These are phyloP conservation scores for Pelargonium cotyledonis DNA, from an alignment of 441 rosid genomes.

Conservation along the genomic window DNA sequence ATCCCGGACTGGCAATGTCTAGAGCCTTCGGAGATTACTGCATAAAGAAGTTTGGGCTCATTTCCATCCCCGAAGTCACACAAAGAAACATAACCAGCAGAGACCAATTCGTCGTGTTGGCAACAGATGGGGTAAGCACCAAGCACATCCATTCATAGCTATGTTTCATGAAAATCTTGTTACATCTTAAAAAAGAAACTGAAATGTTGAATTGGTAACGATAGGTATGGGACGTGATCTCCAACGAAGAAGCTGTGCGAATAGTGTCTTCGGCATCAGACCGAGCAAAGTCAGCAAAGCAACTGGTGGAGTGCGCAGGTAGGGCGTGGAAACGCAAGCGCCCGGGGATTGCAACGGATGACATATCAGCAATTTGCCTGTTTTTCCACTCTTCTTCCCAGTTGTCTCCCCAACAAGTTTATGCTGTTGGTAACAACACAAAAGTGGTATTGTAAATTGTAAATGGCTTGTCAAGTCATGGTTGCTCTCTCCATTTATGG, in stretches of 20 bases:
- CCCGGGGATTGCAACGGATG: constrained; percentile 79
- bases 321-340: constrained; percentile 67
- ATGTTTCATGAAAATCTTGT: not conserved
- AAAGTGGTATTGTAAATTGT: no score
- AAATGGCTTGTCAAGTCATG: no score
- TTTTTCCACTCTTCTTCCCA: constrained; percentile 46
- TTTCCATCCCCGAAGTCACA: constrained; percentile 78
- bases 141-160: not conserved
- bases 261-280: constrained; percentile 51
- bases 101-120: constrained; percentile 77
- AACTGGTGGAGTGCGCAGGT: constrained; percentile 52
- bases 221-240: constrained; percentile 91
- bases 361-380: constrained; percentile 87
- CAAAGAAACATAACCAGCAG: constrained; percentile 54
- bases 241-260: constrained; percentile 77
- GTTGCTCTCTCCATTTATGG: no score
- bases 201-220: not conserved
- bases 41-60: constrained; percentile 64
- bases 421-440: no score
- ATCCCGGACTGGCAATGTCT: constrained; percentile 89
- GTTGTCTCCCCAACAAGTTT: no score
- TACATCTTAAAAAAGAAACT: not conserved
- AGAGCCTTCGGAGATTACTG: constrained; percentile 95
- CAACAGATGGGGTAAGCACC: constrained; percentile 79
- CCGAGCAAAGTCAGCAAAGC: constrained; percentile 60